Evolutionary conservation across 1,284 basidiomycete genomes (phyloP).

Genomic region (Ganoderma multipileum): DNA sequence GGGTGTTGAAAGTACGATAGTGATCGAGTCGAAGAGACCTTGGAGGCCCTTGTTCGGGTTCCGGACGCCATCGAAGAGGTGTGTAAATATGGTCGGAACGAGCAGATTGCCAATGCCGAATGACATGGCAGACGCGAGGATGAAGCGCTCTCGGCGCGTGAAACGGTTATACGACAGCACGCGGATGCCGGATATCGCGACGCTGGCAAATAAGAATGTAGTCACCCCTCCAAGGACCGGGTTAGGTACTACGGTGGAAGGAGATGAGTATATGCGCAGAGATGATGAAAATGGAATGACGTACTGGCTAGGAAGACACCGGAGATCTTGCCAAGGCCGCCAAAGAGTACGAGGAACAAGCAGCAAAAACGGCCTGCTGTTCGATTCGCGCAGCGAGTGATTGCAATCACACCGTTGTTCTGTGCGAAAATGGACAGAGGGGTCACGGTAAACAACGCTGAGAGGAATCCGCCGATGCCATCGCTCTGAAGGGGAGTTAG

Average conservation of each 20-base stretch:
- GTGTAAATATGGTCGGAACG: conserved; percentile 64
- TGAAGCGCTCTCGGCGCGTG: conserved; percentile 79
- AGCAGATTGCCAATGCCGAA: conserved; percentile 79
- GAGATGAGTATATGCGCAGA: neutral
- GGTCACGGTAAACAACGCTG: conserved; percentile 82
- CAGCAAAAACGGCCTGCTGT: conserved; percentile 79
- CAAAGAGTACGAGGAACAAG: conserved; percentile 74
- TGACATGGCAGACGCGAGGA: conserved; percentile 73
- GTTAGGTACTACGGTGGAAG: conserved; percentile 62
- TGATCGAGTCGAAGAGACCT: conserved; percentile 81
- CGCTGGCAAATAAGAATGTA: conserved; percentile 68
- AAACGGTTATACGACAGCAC: conserved; percentile 74
- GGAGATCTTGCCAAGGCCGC: conserved; percentile 80
- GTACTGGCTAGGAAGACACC: conserved; percentile 78
- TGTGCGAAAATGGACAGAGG: conserved; percentile 85
- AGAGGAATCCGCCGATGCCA: conserved; percentile 76
- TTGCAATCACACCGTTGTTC: conserved; percentile 84
- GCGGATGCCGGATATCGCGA: conserved; percentile 65
- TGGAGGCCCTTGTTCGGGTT: conserved; percentile 64
- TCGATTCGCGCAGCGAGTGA: conserved; percentile 81
- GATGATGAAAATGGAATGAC: conserved; percentile 28
- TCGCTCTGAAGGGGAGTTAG: conserved; percentile 56
- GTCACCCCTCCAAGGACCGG: conserved; percentile 86
- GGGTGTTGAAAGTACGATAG: conserved; percentile 79
- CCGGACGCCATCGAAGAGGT: conserved; percentile 72